Evolutionary conservation across 768 basidiomycete genomes (phyloP).

Genomic region (Glaciozyma martinii): DNA sequence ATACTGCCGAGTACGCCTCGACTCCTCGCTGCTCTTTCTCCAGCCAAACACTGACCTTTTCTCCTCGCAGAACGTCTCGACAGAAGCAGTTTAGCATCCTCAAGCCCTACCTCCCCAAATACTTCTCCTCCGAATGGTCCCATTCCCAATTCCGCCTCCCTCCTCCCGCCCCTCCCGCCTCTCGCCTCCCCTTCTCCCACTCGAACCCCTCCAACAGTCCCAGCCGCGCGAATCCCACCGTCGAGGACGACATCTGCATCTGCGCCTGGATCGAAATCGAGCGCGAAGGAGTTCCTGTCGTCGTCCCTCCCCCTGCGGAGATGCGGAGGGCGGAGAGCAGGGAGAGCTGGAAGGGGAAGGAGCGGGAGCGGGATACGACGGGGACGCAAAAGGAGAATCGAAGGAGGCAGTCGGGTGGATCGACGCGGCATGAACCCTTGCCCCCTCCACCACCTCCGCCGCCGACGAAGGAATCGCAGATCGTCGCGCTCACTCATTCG

Average conservation of each 20-base stretch:
- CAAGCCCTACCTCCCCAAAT: constrained; percentile 73
- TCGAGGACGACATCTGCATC: constrained; percentile 39
- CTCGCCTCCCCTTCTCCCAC: constrained; percentile 47
- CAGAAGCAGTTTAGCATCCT: constrained; percentile 74
- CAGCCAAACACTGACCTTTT: background rate
- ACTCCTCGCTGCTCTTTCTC: constrained; percentile 2
- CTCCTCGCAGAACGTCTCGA: constrained; percentile 53
- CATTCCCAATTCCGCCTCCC: constrained; percentile 88
- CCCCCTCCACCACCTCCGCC: background rate
- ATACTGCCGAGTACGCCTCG: constrained; percentile 9
- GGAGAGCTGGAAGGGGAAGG: constrained; percentile 37
- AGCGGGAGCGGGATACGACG: constrained; percentile 21
- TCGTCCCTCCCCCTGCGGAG: background rate
- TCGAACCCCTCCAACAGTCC: constrained; percentile 51
- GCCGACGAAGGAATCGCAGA: constrained; percentile 52
- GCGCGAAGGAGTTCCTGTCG: background rate
- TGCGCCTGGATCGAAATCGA: constrained; percentile 27
- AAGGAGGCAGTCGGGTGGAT: background rate
- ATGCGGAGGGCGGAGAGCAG: constrained; percentile 21
- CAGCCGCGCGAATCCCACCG: constrained; percentile 46
- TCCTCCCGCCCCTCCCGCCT: constrained; percentile 62
- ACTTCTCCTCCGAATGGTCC: constrained; percentile 94
- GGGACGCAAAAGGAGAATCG: constrained; percentile 8
- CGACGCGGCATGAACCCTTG: background rate
- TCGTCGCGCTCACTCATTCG: constrained; percentile 73